Evolutionary conservation across 129 eudicot genomes (phyloP).

Genomic region (Rutidosis leptorrhynchoides): DNA sequence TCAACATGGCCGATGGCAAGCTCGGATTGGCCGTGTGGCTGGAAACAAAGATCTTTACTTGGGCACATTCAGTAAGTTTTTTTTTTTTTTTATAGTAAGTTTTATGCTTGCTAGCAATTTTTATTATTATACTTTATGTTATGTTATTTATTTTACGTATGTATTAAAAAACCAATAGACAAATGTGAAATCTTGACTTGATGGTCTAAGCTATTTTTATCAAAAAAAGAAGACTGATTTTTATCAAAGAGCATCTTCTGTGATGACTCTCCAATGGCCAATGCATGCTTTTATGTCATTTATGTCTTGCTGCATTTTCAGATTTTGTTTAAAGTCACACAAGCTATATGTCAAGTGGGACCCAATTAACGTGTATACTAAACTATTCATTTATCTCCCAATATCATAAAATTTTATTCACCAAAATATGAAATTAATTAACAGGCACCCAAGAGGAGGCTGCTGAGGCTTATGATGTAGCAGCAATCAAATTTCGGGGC

Average conservation of each 20-base stretch:
- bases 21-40: conserved; percentile 88
- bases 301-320: conserved; percentile 33
- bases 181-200: conserved; percentile 33
- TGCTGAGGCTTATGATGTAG: conserved; percentile 91
- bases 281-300: conserved; percentile 27
- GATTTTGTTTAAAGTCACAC: conserved; percentile 35
- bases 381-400: background rate
- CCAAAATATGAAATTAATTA: background rate
- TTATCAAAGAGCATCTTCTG: conserved; percentile 35
- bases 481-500: conserved; percentile 89
- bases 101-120: background rate
- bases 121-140: too few species aligned
- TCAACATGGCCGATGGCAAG: conserved; percentile 98
- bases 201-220: conserved; percentile 42
- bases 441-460: conserved; percentile 98
- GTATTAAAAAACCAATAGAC: conserved; percentile 3
- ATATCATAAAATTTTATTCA: background rate
- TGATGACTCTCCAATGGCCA: conserved; percentile 30
- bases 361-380: conserved; percentile 22
- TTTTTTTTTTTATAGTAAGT: background rate
- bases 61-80: conserved; percentile 80
- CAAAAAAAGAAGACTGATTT: conserved; percentile 31
- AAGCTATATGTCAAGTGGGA: conserved; percentile 26
- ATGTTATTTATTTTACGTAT: too few species aligned
- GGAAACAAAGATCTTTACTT: conserved; percentile 93